phyloP scores from a whole-genome alignment of 257 asterid genomes.

The Solanum etuberosum region DNA sequence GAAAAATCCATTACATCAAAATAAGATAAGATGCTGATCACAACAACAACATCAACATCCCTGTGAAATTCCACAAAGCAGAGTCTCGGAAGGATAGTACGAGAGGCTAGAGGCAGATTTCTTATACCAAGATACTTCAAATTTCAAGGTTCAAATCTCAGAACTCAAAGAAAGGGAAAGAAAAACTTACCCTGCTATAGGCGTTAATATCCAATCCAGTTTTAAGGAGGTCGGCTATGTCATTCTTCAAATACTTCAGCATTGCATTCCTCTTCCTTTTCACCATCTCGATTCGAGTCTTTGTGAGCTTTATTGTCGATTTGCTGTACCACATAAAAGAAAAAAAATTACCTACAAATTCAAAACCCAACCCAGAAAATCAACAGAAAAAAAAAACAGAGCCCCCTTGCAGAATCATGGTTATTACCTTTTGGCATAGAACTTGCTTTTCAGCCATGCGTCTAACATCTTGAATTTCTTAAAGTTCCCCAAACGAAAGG shows the following conservation, averaged over 20 bases:
- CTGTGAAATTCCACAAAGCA: background rate
- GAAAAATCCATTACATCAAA: background rate
- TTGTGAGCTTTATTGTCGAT: slow-evolving; percentile 45
- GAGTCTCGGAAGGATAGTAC: background rate
- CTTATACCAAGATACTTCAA: background rate
- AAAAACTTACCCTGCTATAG: slow-evolving; percentile 51
- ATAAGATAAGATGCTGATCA: background rate
- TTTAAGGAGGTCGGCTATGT: slow-evolving; percentile 60
- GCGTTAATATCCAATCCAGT: slow-evolving; percentile 52
- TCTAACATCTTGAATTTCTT: slow-evolving; percentile 40
- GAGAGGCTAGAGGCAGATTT: background rate
- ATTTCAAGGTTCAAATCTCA: background rate
- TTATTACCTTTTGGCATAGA: slow-evolving; percentile 53
- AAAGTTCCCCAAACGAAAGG: background rate
- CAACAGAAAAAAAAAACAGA: background rate
- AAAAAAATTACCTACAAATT: background rate
- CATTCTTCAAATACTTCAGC: slow-evolving; percentile 65
- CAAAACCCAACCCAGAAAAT: background rate
- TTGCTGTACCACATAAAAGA: slow-evolving; percentile 34
- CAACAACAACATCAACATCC: background rate
- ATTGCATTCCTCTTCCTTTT: slow-evolving; percentile 69
- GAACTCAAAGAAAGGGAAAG: background rate
- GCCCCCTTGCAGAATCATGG: background rate
- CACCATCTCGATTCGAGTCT: slow-evolving; percentile 50
- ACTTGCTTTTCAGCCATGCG: slow-evolving; percentile 53